Conservation (phyloP, 2,329 filamentous ascomycete species). For the Ascomycota sp. region DNA sequence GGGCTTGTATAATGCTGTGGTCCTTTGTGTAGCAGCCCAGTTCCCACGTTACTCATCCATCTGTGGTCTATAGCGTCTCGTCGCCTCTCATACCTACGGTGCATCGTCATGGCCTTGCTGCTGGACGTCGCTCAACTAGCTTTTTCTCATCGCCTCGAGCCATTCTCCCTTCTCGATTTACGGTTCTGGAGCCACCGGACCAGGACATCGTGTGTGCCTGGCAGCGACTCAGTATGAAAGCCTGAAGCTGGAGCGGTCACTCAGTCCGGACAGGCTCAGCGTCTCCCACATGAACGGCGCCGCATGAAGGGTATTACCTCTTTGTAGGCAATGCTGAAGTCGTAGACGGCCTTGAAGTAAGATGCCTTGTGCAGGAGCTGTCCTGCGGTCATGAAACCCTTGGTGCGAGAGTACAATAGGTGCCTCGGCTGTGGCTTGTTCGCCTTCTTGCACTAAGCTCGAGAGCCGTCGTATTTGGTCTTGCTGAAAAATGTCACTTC, state of each 20-base stretch:
- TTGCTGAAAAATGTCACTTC: too few relatives aligned
- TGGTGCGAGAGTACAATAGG: conserved; percentile 38
- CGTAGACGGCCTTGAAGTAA: conserved; percentile 33
- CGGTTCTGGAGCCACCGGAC: conserved; percentile 30
- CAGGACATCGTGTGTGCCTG: conserved; percentile 23
- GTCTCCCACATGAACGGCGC: conserved; percentile 34
- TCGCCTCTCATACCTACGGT: too few relatives aligned
- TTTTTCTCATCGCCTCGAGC: conserved; percentile 16
- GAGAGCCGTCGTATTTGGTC: conserved; percentile 28
- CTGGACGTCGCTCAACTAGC: too few relatives aligned
- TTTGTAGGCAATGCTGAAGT: conserved; percentile 33
- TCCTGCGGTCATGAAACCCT: conserved; percentile 39
- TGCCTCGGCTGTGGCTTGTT: conserved; percentile 30
- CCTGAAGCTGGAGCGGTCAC: conserved; percentile 17
- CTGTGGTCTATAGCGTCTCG: too few relatives aligned
- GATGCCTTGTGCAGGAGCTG: conserved; percentile 29
- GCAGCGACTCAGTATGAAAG: conserved; percentile 28
- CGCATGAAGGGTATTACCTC: conserved; percentile 20
- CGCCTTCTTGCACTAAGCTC: conserved; percentile 29
- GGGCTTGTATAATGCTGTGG: too few relatives aligned
- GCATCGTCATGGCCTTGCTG: too few relatives aligned
- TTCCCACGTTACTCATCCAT: too few relatives aligned
- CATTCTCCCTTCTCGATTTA: conserved; percentile 33
- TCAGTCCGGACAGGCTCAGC: conserved; percentile 20
- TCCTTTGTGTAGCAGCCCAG: too few relatives aligned